These are phyloP conservation scores for Ceratocystis alfenasii DNA, from an alignment of 2,329 filamentous ascomycete species.

Conservation along the genomic window DNA sequence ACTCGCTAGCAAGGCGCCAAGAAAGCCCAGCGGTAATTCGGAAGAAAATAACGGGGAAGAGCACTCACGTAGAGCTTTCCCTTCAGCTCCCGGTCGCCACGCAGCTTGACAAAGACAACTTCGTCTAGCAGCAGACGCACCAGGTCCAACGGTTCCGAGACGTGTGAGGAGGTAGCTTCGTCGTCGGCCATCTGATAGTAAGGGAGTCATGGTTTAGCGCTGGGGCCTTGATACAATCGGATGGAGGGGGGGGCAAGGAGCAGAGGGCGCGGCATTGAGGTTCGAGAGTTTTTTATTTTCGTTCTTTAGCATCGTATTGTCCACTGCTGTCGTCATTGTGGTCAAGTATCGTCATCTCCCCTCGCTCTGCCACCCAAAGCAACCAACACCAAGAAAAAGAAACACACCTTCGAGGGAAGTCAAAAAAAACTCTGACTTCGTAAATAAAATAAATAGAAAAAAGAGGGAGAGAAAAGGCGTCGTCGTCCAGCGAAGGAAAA, in stretches of 20 bases:
- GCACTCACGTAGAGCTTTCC: constrained; percentile 76
- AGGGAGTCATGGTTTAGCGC: not conserved
- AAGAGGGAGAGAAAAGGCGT: not conserved
- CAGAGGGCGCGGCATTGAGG: not conserved
- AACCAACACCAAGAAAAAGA: not conserved
- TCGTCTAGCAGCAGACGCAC: constrained; percentile 92
- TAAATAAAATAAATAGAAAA: not conserved
- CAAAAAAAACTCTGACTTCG: not conserved
- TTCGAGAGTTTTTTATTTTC: not conserved
- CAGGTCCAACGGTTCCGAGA: constrained; percentile 87
- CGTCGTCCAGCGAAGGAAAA: not conserved
- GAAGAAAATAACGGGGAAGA: not conserved
- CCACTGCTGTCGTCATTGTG: not conserved
- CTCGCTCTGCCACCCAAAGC: not conserved
- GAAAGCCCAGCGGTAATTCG: not conserved
- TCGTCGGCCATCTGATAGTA: constrained; percentile 60
- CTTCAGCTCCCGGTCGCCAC: constrained; percentile 90
- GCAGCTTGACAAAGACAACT: constrained; percentile 90
- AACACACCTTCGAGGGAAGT: not conserved
- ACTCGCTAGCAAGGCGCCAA: not conserved
- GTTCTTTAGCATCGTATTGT: not conserved
- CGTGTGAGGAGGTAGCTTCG: constrained; percentile 48
- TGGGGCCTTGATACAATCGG: not conserved
- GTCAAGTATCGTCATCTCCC: not conserved
- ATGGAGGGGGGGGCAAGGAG: not conserved